Base-by-base conservation (phyloP, 305 asterid genomes). In the Striga hermonthica region DNA sequence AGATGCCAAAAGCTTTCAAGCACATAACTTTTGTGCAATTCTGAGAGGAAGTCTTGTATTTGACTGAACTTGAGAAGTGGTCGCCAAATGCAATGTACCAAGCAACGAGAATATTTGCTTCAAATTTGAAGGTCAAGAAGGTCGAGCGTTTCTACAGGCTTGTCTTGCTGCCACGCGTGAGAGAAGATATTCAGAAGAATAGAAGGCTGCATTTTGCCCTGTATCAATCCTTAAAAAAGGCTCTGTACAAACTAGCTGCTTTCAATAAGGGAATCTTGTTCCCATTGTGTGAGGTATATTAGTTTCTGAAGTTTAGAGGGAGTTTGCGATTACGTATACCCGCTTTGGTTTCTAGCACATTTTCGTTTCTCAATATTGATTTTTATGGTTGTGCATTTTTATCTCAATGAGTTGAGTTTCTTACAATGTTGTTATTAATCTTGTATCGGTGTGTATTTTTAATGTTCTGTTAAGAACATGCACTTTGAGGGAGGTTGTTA, bases 31-130 rank as follows among this genome's bases (percentile, higher is more conserved):
- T 97, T 41, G 35, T 86, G 62, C 88, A 84, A 64, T 77, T 65
- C 40, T 93, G 96, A 97, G 99, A 90, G 79, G 97, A 88, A 78
- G 90, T 90, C 38, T 75, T 93, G 41, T 72, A 84, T 76, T 65
- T 93, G 77, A 90, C 97, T 9, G 99, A 90, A 70, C 97, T 96
- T 28, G 95, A 88, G 68, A 90, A 86, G 59, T 93, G 99, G 99
- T 90, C 99, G 11, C 89, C 96, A 59, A 85, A 90, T 80, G 99
- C 95, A n/a, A 82, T 93, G 90, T 92, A 72, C 76, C 97, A 92
- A 82, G 97, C 97, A 44, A 92, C 95, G 13, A 83, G 95, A 80
- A 85, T 89, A 36, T 93, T 93, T 75, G 94, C 97, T 81, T 87
- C 97, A 60, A 84, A 84, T 86, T 28, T 92, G 88, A 89, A 89